A percentile compares a stretch with the other conserved stretches of the same genome.
Conservation (phyloP, 768 basidiomycete genomes). For the Heimioporus sp. region DNA sequence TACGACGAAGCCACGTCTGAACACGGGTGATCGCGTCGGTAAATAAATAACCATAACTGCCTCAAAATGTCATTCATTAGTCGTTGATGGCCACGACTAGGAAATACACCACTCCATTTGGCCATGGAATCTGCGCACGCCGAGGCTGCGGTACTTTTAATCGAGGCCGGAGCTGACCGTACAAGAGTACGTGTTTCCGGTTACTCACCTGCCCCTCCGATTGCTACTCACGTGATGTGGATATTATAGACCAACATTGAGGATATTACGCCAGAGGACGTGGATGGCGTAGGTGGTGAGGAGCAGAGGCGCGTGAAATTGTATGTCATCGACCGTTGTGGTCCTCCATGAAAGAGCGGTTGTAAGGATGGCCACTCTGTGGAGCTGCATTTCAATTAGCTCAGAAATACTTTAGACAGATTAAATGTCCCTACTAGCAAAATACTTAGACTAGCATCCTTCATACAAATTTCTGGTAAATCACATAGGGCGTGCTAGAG, state of each 20-base stretch:
- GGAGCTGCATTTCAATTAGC: too few species aligned
- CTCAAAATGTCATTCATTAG: background rate
- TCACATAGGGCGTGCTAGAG: too few species aligned
- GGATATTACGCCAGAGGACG: conserved; percentile 80
- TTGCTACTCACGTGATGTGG: background rate
- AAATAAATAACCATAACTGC: conserved; percentile 14
- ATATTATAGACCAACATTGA: conserved; percentile 73
- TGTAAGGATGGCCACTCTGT: too few species aligned
- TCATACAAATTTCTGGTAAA: too few species aligned
- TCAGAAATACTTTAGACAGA: too few species aligned
- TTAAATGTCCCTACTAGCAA: too few species aligned
- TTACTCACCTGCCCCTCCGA: background rate
- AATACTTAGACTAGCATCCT: too few species aligned
- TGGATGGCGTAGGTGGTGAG: conserved; percentile 83
- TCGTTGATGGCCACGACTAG: conserved; percentile 36
- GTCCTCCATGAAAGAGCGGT: conserved; percentile 30
- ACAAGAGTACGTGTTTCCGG: conserved; percentile 58
- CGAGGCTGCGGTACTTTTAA: conserved; percentile 83
- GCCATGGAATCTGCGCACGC: conserved; percentile 97
- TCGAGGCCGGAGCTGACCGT: conserved; percentile 95
- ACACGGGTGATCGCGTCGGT: conserved; percentile 82
- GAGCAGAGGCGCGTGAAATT: conserved; percentile 81
- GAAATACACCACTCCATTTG: conserved; percentile 95
- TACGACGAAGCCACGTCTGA: conserved; percentile 71
- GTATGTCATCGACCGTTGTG: conserved; percentile 76